Evolutionary conservation across 305 asterid genomes (phyloP).

Genomic region (Fraxinus dipetala): DNA sequence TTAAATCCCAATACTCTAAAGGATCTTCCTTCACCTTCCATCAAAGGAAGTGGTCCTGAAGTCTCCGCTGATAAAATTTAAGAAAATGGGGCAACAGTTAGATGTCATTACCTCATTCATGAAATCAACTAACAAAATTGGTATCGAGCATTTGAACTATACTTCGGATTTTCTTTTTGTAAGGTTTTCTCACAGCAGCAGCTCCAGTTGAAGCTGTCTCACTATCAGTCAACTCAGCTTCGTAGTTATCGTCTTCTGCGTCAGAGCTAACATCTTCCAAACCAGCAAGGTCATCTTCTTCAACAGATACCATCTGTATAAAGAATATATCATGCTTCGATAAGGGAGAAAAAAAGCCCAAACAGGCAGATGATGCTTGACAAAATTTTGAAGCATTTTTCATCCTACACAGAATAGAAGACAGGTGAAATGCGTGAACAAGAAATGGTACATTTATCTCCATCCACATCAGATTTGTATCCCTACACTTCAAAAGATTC

Average conservation of each 20-base stretch:
- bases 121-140: not conserved
- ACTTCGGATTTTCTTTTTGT: constrained; percentile 73
- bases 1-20: constrained; percentile 84
- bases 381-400: not conserved
- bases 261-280: constrained; percentile 91
- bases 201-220: constrained; percentile 65
- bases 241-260: constrained; percentile 88
- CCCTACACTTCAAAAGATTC: not conserved
- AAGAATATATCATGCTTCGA: constrained; percentile 21
- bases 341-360: not conserved
- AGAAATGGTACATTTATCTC: not conserved
- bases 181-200: constrained; percentile 51
- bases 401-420: not conserved
- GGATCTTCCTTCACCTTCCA: constrained; percentile 96
- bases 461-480: not conserved
- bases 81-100: constrained; percentile 21
- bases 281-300: constrained; percentile 96
- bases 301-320: constrained; percentile 84
- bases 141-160: constrained; percentile 29
- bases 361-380: not conserved
- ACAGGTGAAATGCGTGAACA: not conserved
- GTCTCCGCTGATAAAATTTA: constrained; percentile 46
- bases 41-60: constrained; percentile 70
- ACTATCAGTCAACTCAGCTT: constrained; percentile 76
- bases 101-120: constrained; percentile 5